Evolutionary conservation across 192 early-diverging fungal genomes (phyloP).

Genomic region (Entomortierella chlamydospora): DNA sequence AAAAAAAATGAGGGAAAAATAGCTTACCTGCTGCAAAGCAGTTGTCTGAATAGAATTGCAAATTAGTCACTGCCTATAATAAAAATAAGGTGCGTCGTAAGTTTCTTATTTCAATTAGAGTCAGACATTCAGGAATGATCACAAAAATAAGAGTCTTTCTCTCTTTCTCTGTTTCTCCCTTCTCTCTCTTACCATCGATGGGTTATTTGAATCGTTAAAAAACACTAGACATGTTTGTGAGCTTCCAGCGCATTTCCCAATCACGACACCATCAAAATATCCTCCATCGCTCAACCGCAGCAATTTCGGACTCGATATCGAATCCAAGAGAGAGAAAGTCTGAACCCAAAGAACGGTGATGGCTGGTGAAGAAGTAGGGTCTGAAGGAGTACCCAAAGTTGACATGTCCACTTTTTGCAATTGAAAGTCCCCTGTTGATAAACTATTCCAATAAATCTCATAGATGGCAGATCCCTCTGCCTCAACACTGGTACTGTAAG

Average conservation of each 20-base stretch:
- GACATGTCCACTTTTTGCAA: too few relatives aligned
- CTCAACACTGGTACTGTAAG: too few relatives aligned
- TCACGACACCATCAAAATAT: slow-evolving; percentile 6
- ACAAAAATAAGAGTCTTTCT: not conserved
- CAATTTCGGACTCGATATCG: not conserved
- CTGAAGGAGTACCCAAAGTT: too few relatives aligned
- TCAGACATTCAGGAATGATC: too few relatives aligned
- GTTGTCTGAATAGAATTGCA: not conserved
- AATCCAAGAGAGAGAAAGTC: too few relatives aligned
- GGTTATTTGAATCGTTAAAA: not conserved
- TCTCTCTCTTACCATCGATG: not conserved
- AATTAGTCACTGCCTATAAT: slow-evolving; percentile 1
- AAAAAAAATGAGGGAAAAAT: not conserved
- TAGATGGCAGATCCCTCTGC: too few relatives aligned
- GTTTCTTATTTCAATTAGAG: not conserved
- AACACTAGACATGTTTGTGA: slow-evolving; percentile 8
- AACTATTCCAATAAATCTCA: too few relatives aligned
- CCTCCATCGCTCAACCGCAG: not conserved
- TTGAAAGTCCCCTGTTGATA: too few relatives aligned
- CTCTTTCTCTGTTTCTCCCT: not conserved
- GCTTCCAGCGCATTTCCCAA: not conserved
- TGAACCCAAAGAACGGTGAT: too few relatives aligned
- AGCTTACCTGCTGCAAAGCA: slow-evolving; percentile 23
- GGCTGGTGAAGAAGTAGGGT: too few relatives aligned
- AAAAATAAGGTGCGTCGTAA: not conserved